Evolutionary conservation across 2,329 filamentous ascomycete species (phyloP).

Genomic region (Cordyceps cateniannulata): DNA sequence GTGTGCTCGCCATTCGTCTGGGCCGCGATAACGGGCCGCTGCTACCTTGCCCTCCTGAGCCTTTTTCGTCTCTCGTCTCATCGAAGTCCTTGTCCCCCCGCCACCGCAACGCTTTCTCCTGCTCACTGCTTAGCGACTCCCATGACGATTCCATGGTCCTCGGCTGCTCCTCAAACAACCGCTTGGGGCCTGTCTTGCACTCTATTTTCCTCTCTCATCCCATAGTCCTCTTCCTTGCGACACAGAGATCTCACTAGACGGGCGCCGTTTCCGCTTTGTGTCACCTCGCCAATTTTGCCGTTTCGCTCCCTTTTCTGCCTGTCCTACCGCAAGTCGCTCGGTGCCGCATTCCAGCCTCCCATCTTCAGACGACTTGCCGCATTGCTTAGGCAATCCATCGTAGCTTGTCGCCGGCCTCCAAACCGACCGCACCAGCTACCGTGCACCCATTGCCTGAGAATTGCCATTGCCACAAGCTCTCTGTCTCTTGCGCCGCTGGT

Average conservation of each 20-base stretch:
- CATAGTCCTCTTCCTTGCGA: neutral
- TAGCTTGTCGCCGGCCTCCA: neutral
- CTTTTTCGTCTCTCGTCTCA: neutral
- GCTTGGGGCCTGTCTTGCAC: neutral
- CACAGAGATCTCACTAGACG: neutral
- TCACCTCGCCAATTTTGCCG: neutral
- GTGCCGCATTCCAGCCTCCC: conserved; percentile 4
- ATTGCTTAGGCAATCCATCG: neutral
- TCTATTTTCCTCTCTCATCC: neutral
- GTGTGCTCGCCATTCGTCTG: neutral
- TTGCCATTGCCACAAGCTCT: neutral
- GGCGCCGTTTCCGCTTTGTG: conserved; percentile 1
- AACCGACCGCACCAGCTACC: neutral
- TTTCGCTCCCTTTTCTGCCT: conserved; percentile 1
- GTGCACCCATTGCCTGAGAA: neutral
- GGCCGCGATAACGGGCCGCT: conserved; percentile 3
- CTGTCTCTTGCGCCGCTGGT: neutral
- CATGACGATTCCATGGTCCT: conserved; percentile 7
- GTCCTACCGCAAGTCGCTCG: neutral
- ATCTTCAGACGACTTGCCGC: neutral
- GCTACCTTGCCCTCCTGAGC: neutral
- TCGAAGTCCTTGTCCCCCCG: neutral
- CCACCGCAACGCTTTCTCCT: neutral
- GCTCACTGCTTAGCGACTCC: neutral
- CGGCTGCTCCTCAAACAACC: neutral